Conservation (phyloP, 306 rosid species). For the Prosopis cineraria region DNA sequence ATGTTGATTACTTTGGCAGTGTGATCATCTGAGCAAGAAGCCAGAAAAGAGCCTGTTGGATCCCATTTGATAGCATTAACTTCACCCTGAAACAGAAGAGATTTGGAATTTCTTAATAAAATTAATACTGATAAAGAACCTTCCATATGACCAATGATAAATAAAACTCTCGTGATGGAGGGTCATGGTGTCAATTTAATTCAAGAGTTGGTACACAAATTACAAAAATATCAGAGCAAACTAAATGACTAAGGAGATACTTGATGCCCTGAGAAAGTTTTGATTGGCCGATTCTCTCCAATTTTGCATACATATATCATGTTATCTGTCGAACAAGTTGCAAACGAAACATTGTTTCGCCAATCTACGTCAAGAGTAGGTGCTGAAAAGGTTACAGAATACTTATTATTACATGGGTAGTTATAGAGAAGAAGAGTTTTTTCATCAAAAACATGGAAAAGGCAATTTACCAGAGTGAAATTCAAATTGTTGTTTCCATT, state of each 20-base stretch:
- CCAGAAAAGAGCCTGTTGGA: slow-evolving; percentile 66
- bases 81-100: slow-evolving; percentile 59
- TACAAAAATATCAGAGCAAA: neutral
- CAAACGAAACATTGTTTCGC: slow-evolving; percentile 63
- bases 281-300: slow-evolving; percentile 63
- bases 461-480: slow-evolving; percentile 58
- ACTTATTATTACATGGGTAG: slow-evolving; percentile 3
- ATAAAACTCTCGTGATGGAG: neutral
- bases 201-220: neutral
- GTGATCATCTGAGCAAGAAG: slow-evolving; percentile 71
- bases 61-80: slow-evolving; percentile 78
- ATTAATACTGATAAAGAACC: neutral
- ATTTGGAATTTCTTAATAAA: slow-evolving; percentile 13
- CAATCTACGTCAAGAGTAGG: slow-evolving; percentile 77
- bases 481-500: slow-evolving; percentile 73
- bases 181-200: neutral
- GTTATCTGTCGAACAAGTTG: slow-evolving; percentile 68
- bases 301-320: slow-evolving; percentile 68
- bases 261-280: slow-evolving; percentile 70
- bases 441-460: slow-evolving; percentile 1
- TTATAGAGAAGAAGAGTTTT: neutral
- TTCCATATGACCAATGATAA: neutral
- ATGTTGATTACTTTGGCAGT: slow-evolving; percentile 57
- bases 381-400: slow-evolving; percentile 44
- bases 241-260: slow-evolving; percentile 36